Percentiles rank a stretch among this genome's conserved stretches.
Conservation (phyloP, 2,329 filamentous ascomycete genomes). For the Nemania sp. region DNA sequence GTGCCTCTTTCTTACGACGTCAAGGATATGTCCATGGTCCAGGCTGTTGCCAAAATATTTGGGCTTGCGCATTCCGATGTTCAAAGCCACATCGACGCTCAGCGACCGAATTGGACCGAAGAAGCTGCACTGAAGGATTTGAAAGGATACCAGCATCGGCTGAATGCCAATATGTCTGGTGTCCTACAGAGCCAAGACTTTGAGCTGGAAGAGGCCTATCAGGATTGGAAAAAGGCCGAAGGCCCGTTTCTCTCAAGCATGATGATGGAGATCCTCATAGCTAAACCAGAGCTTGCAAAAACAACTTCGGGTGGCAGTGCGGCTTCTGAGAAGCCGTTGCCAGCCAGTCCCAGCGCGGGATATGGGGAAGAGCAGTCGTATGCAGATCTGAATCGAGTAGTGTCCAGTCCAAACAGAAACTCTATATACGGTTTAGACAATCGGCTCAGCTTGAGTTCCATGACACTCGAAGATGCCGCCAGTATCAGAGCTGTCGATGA, state of each 20-base stretch:
- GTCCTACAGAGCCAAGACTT: slow-evolving; percentile 86
- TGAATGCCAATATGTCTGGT: slow-evolving; percentile 77
- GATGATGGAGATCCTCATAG: slow-evolving; percentile 87
- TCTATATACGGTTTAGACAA: slow-evolving; percentile 61
- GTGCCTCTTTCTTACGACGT: slow-evolving; percentile 87
- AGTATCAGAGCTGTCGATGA: slow-evolving; percentile 61
- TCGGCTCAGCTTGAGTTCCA: slow-evolving; percentile 66
- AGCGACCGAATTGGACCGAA: slow-evolving; percentile 84
- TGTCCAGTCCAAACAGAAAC: slow-evolving; percentile 50
- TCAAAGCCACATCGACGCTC: slow-evolving; percentile 83
- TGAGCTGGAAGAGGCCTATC: slow-evolving; percentile 83
- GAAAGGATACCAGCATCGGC: slow-evolving; percentile 87
- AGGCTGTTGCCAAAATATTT: slow-evolving; percentile 85
- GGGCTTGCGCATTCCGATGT: slow-evolving; percentile 76
- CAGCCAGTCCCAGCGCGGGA: slow-evolving; percentile 56
- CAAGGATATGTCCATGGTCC: slow-evolving; percentile 94
- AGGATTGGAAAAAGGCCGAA: slow-evolving; percentile 90
- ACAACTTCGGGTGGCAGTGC: slow-evolving; percentile 60
- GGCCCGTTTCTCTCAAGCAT: slow-evolving; percentile 85
- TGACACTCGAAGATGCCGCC: slow-evolving; percentile 62
- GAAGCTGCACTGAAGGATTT: slow-evolving; percentile 87
- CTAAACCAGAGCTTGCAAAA: slow-evolving; percentile 83
- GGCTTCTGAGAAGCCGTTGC: slow-evolving; percentile 58
- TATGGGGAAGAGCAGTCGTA: slow-evolving; percentile 55
- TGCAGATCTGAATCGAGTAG: slow-evolving; percentile 55